Conservation (phyloP, 2,329 filamentous ascomycete genomes). For the Aspergillus alliaceus region DNA sequence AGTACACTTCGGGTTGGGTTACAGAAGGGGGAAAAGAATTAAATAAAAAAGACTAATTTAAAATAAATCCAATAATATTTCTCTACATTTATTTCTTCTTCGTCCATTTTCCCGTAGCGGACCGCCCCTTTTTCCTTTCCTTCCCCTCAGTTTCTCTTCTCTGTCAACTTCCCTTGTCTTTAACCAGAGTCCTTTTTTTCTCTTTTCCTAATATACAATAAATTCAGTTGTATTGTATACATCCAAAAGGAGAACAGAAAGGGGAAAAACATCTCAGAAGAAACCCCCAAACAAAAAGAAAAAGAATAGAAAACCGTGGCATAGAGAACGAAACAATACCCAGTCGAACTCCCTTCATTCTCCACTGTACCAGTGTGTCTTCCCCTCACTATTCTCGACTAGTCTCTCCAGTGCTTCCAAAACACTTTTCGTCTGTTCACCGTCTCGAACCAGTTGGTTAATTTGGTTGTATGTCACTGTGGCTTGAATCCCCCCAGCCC, state of each 20-base stretch:
- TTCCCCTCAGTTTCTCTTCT: not conserved
- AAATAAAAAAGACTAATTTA: not conserved
- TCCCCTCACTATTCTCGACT: conserved; percentile 1
- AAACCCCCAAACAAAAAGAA: not conserved
- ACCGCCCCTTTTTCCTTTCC: not conserved
- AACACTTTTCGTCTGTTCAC: not conserved
- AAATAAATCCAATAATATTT: not conserved
- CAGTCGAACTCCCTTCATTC: not conserved
- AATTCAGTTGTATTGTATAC: not conserved
- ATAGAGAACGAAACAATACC: not conserved
- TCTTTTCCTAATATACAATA: not conserved
- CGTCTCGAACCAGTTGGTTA: not conserved
- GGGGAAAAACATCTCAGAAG: not conserved
- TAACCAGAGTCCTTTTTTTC: not conserved
- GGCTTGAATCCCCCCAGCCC: not conserved
- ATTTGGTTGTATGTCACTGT: not conserved
- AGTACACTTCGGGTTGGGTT: not conserved
- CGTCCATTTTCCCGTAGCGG: not conserved
- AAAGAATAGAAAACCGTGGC: not conserved
- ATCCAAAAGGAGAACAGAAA: not conserved
- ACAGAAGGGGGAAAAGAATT: not conserved
- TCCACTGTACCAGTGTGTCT: not conserved
- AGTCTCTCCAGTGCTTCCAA: not conserved
- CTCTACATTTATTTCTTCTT: not conserved
- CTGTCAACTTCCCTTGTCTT: not conserved